Evolutionary conservation across 2,329 filamentous ascomycete genomes (phyloP).

Genomic region (Lomentospora prolificans): DNA sequence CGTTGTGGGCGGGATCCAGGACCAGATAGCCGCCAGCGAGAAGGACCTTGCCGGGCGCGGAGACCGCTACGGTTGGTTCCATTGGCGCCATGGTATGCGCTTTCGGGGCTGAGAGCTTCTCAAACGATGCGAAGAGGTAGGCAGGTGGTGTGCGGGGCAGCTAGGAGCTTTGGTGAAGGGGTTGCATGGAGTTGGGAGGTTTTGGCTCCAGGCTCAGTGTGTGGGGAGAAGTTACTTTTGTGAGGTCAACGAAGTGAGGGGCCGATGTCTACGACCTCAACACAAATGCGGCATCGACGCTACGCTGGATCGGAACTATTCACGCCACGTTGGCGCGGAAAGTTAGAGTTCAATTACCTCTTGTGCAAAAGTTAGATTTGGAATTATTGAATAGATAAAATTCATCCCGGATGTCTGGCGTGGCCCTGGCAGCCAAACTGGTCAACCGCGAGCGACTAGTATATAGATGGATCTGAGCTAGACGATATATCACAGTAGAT

Average conservation of each 20-base stretch:
- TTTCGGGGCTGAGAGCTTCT: neutral
- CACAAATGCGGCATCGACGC: too few species aligned
- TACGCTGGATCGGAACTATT: too few species aligned
- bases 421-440: too few species aligned
- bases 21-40: constrained; percentile 92
- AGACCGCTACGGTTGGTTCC: constrained; percentile 47
- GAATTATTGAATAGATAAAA: too few species aligned
- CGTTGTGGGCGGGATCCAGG: constrained; percentile 78
- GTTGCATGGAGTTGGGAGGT: neutral
- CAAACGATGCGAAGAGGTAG: neutral
- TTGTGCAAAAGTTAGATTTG: too few species aligned
- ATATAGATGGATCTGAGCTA: too few species aligned
- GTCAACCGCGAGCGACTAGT: too few species aligned
- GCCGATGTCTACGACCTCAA: too few species aligned
- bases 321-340: too few species aligned
- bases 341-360: too few species aligned
- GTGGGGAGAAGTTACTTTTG: neutral
- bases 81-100: neutral
- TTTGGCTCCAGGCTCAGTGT: neutral
- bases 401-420: too few species aligned
- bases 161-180: neutral
- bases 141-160: neutral
- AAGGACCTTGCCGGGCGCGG: constrained; percentile 92
- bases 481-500: too few species aligned
- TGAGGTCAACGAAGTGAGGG: neutral